phyloP scores from a whole-genome alignment of 176 grass and related monocot genomes.

The Pontederia paniculata region DNA sequence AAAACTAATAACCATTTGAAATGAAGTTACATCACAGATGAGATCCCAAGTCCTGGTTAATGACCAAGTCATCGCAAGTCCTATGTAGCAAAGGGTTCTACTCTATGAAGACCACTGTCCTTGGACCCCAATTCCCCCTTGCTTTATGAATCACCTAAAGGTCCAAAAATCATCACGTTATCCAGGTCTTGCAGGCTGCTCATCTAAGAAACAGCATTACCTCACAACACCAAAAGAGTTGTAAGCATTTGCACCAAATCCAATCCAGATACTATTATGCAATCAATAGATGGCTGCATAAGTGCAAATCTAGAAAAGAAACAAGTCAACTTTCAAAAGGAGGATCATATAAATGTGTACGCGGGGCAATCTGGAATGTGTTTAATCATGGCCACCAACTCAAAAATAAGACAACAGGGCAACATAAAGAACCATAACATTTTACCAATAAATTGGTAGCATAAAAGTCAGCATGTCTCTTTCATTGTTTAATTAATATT shows the following conservation, averaged over 20 bases:
- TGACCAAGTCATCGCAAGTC: no score
- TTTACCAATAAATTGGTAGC: no score
- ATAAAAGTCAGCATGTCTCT: no score
- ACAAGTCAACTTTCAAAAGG: conserved; percentile 44
- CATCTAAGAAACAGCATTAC: conserved; percentile 49
- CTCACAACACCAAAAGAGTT: conserved; percentile 49
- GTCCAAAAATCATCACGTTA: conserved; percentile 1
- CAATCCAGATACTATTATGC: conserved; percentile 57
- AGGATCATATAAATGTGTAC: conserved; percentile 25
- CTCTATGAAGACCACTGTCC: no score
- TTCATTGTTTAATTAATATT: no score
- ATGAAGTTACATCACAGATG: conserved; percentile 24
- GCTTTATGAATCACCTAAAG: background rate
- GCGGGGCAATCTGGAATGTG: conserved; percentile 3
- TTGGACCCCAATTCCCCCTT: background rate
- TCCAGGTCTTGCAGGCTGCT: conserved; percentile 21
- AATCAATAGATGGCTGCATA: conserved; percentile 53
- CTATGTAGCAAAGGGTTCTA: no score
- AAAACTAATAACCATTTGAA: conserved; percentile 34
- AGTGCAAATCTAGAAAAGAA: conserved; percentile 47
- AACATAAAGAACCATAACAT: background rate
- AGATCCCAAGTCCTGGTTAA: no score
- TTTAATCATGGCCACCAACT: background rate
- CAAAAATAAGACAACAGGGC: background rate
- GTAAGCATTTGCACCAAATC: conserved; percentile 38